A percentile compares a stretch with the other conserved stretches of the same genome.
These are phyloP conservation scores for Chytriomyces confervae DNA, from an alignment of 192 early-diverging fungal species.

Conservation along the genomic window DNA sequence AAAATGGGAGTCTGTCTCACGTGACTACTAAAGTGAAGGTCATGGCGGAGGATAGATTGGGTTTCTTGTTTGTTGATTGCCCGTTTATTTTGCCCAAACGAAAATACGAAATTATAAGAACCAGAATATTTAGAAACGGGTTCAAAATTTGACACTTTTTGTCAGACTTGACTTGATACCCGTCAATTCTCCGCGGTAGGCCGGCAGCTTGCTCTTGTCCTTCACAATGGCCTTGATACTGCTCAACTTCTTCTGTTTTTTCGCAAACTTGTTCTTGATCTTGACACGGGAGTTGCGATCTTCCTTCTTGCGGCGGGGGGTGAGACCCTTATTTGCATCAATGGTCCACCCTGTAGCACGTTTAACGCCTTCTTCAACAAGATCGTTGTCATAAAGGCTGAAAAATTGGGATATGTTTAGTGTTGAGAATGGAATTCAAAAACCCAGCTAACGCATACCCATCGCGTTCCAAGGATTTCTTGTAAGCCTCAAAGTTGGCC, in stretches of 20 bases:
- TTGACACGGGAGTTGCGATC: conserved; percentile 95
- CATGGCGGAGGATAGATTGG: too few species aligned
- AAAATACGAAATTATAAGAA: too few species aligned
- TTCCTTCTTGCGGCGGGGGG: conserved; percentile 89
- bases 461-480: conserved; percentile 37
- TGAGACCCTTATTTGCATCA: conserved; percentile 94
- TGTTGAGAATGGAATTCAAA: conserved; percentile 3
- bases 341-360: conserved; percentile 87
- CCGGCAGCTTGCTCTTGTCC: conserved; percentile 66
- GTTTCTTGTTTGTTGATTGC: too few species aligned
- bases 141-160: conserved; percentile 76
- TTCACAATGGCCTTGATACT: conserved; percentile 73
- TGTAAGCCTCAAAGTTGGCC: conserved; percentile 39
- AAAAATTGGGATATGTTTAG: background rate
- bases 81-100: too few species aligned
- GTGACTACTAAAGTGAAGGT: background rate
- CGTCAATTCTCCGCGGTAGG: conserved; percentile 91
- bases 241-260: conserved; percentile 87
- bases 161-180: conserved; percentile 89
- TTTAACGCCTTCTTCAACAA: conserved; percentile 56
- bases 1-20: conserved; percentile 43
- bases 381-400: conserved; percentile 43
- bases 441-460: background rate
- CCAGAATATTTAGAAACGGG: background rate
- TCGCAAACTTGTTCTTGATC: conserved; percentile 85